Percentiles rank a stretch among this genome's conserved stretches.
Evolutionary conservation across 176 grass and related monocot genomes (phyloP).

Genomic region (Aegilops umbellulata): DNA sequence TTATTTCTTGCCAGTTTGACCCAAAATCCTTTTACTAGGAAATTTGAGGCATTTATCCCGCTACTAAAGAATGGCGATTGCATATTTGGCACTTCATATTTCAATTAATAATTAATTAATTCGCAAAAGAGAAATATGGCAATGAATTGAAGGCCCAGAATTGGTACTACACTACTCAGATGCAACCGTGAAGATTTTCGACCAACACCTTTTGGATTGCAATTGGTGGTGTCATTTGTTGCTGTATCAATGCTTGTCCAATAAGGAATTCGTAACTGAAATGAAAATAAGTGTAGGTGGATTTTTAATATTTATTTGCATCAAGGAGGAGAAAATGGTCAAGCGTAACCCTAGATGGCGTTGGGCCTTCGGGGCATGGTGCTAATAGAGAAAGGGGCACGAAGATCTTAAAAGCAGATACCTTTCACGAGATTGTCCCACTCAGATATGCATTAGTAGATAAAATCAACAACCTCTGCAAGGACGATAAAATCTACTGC

Average conservation of each 20-base stretch:
- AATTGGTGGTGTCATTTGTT: neutral
- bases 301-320: no score
- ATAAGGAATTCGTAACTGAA: neutral
- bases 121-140: neutral
- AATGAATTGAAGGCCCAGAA: neutral
- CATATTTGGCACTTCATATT: neutral
- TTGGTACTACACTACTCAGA: neutral
- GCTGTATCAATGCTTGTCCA: no score
- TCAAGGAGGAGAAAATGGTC: no score
- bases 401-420: no score
- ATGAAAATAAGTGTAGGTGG: neutral
- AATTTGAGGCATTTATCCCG: neutral
- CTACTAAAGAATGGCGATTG: neutral
- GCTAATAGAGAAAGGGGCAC: no score
- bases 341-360: no score
- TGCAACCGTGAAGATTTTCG: neutral
- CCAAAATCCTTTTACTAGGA: neutral
- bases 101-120: neutral
- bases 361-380: no score
- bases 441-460: no score
- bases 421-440: no score
- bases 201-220: neutral
- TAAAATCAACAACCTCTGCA: no score
- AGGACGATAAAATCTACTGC: no score
- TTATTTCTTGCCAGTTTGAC: neutral